Evolutionary conservation across 805 yeast species (phyloP).

Genomic region (Barnettozyma wickerhamii): DNA sequence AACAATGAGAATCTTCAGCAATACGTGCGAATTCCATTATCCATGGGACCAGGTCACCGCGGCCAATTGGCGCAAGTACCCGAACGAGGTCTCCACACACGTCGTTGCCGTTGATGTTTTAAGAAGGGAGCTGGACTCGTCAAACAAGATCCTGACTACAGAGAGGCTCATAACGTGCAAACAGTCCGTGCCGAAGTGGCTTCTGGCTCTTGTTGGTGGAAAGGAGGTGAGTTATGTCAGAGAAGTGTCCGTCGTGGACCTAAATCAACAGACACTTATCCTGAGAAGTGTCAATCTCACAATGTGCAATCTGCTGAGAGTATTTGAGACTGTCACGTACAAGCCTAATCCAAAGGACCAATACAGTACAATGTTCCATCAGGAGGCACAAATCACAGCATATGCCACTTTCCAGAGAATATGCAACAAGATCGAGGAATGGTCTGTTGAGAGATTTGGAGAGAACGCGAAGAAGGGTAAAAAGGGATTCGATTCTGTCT

Average conservation of each 20-base stretch:
- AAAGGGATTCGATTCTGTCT: slow-evolving; percentile 78
- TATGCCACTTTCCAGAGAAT: slow-evolving; percentile 65
- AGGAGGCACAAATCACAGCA: slow-evolving; percentile 87
- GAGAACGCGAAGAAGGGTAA: slow-evolving; percentile 85
- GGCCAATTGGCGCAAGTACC: slow-evolving; percentile 96
- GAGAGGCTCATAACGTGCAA: slow-evolving; percentile 87
- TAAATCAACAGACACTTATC: slow-evolving; percentile 54
- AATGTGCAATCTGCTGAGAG: slow-evolving; percentile 68
- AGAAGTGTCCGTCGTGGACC: slow-evolving; percentile 83
- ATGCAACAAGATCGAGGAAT: slow-evolving; percentile 83
- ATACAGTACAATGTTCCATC: slow-evolving; percentile 55
- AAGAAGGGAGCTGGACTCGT: slow-evolving; percentile 59
- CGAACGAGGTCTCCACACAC: slow-evolving; percentile 90
- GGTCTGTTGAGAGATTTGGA: slow-evolving; percentile 85
- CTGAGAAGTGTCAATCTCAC: slow-evolving; percentile 88
- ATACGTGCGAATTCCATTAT: slow-evolving; percentile 67
- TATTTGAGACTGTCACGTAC: slow-evolving; percentile 84
- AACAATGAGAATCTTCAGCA: slow-evolving; percentile 73
- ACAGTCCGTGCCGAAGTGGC: slow-evolving; percentile 84
- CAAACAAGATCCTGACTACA: slow-evolving; percentile 55
- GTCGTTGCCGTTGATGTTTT: slow-evolving; percentile 91
- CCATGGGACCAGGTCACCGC: slow-evolving; percentile 94
- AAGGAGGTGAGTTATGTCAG: slow-evolving; percentile 73
- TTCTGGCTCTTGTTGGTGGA: slow-evolving; percentile 68
- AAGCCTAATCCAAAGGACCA: slow-evolving; percentile 60